Evolutionary conservation across 2,329 filamentous ascomycete species (phyloP), one percentile per base, ranked within the genome.

Genomic region (Zopfia rhizophila): DNA sequence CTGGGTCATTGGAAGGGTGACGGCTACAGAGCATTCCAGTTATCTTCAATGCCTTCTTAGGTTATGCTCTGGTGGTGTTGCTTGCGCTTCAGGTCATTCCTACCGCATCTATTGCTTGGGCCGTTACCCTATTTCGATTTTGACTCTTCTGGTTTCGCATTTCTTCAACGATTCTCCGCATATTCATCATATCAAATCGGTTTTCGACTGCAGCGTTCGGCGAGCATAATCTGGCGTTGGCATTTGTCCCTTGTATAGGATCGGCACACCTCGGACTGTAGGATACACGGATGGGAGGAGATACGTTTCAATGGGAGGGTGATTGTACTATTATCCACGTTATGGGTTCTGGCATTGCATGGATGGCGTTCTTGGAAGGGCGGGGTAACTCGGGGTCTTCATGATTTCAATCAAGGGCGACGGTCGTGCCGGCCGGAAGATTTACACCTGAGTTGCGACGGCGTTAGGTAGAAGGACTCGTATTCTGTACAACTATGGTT

Each of bases 371-470:
- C 35, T 28, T 37, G 43, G 42, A 50, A 21, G 42, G 31, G 17
- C n/a, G 8, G 18, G 13, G 16, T 28, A 17, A 48, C 43, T 23
- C 14, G 32, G 19, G 10, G 33, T 41, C n/a, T 35, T 41, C 27
- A 16, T 32, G 16, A 18, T 25, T 41, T 35, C 25, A 24, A 32
- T 45, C 28, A 14, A n/a, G 27, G 47, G 54, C 51, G 13, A 51
- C 46, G 48, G 51, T 35, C 27, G 48, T 30, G 23, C 45, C 42
- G 52, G 52, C 37, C 46, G 32, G 17, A 38, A 11, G 28, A 40
- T 17, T 39, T 13, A 6, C 13, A 24, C 18, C 21, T 37, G 33
- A 13, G 11, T 28, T 47, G 25, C 29, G 13, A 41, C 45, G 24
- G 41, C 35, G 24, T 33, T 40, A 21, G 28, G 16, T 12, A 12